Percentiles rank a stretch among this genome's conserved stretches.
Conservation (phyloP, 2,329 filamentous ascomycete genomes). For the Colletotrichum tropicale region DNA sequence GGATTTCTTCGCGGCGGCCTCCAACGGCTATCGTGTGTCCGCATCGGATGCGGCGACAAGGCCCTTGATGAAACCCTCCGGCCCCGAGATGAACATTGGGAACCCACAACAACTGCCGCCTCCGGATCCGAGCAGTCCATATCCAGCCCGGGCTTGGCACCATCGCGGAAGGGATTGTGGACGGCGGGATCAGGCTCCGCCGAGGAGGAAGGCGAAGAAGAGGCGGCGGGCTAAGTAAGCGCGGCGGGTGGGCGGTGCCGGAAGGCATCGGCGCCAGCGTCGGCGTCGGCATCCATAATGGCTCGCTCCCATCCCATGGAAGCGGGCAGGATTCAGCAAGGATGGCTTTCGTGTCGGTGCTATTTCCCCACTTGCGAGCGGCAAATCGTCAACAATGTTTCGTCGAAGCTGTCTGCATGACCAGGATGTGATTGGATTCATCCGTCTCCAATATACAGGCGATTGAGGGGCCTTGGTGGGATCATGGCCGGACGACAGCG, state of each 20-base stretch:
- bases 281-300: neutral
- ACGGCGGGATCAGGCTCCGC: neutral
- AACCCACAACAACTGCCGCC: neutral
- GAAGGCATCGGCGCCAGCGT: neutral
- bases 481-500: neutral
- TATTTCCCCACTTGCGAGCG: neutral
- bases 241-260: neutral
- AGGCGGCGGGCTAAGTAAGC: neutral
- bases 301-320: neutral
- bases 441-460: neutral
- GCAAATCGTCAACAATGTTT: neutral
- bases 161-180: neutral
- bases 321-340: neutral
- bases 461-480: slow-evolving; percentile 7
- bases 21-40: neutral
- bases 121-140: neutral
- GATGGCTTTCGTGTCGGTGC: neutral
- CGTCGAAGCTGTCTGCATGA: neutral
- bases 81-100: neutral
- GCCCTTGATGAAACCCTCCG: neutral
- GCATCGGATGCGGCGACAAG: neutral
- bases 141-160: neutral
- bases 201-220: neutral
- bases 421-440: neutral
- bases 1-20: neutral